Conservation (phyloP, 768 basidiomycete genomes). For the Lentinula boryana region DNA sequence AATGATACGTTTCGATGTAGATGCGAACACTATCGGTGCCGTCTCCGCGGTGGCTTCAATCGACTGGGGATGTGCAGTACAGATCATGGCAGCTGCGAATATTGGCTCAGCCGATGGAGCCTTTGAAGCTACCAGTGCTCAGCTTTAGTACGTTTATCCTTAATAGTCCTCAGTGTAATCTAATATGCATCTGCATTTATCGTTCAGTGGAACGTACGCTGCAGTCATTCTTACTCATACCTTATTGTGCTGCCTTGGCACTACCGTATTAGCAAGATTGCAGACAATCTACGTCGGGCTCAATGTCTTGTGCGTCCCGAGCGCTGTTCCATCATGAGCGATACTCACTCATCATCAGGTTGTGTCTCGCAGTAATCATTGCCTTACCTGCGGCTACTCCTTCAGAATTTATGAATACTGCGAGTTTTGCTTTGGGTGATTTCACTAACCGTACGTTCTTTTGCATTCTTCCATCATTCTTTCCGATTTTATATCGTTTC, state of each 20-base stretch:
- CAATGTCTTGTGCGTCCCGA: slow-evolving; percentile 28
- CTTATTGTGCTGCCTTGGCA: slow-evolving; percentile 50
- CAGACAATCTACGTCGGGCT: slow-evolving; percentile 43
- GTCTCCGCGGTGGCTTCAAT: slow-evolving; percentile 45
- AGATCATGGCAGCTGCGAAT: slow-evolving; percentile 45
- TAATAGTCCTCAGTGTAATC: neutral
- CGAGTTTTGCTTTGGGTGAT: slow-evolving; percentile 29
- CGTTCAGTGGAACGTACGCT: slow-evolving; percentile 46
- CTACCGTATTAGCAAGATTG: slow-evolving; percentile 46
- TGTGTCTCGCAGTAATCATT: slow-evolving; percentile 31
- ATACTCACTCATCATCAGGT: slow-evolving; percentile 8
- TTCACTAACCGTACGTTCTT: slow-evolving; percentile 25
- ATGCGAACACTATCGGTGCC: slow-evolving; percentile 50
- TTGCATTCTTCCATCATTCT: neutral
- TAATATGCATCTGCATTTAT: neutral
- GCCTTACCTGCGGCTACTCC: slow-evolving; percentile 34
- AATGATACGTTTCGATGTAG: slow-evolving; percentile 14
- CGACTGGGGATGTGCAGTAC: slow-evolving; percentile 56
- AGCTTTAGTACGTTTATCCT: slow-evolving; percentile 19
- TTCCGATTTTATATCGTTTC: neutral
- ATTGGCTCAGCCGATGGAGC: slow-evolving; percentile 27
- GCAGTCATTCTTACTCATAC: slow-evolving; percentile 46
- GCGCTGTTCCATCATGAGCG: neutral
- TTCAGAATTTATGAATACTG: slow-evolving; percentile 28
- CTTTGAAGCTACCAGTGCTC: slow-evolving; percentile 25